Percentiles rank a stretch among this genome's conserved stretches.
Conservation (phyloP, 805 yeast species). For the Nakazawaea ernobii region DNA sequence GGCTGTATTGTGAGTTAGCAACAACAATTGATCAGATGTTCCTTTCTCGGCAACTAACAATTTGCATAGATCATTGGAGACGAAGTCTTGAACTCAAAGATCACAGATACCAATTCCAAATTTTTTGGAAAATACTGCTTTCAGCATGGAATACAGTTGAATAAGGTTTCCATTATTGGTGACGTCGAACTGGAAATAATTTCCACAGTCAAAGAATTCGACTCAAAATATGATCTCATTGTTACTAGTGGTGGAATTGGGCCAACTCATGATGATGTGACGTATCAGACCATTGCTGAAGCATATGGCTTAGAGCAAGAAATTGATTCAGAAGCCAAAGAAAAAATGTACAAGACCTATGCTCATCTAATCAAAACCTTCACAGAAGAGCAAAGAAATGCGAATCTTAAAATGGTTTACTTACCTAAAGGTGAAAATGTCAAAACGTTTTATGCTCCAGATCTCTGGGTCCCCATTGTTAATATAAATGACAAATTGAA, state of each 20-base stretch:
- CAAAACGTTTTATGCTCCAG: conserved; percentile 39
- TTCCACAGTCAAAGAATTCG: conserved; percentile 40
- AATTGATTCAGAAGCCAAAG: conserved; percentile 53
- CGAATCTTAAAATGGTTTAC: conserved; percentile 76
- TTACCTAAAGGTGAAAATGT: conserved; percentile 52
- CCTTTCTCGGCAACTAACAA: background rate
- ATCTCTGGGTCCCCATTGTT: conserved; percentile 83
- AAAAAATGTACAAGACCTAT: conserved; percentile 49
- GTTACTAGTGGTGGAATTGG: conserved; percentile 78
- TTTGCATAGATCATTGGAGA: conserved; percentile 67
- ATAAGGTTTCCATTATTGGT: conserved; percentile 66
- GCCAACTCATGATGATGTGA: conserved; percentile 87
- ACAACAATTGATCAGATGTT: background rate
- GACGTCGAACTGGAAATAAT: conserved; percentile 67
- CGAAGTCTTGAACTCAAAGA: conserved; percentile 83
- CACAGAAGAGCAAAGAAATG: conserved; percentile 40
- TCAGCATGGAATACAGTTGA: conserved; percentile 57
- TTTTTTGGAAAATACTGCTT: conserved; percentile 71
- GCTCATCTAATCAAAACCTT: conserved; percentile 29
- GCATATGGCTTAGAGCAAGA: conserved; percentile 48
- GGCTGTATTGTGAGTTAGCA: conserved; percentile 11
- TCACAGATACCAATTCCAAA: conserved; percentile 70
- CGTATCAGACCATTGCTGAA: conserved; percentile 69
- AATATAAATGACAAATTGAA: conserved; percentile 58
- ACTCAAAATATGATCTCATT: conserved; percentile 54